A percentile compares a stretch with the other conserved stretches of the same genome.
phyloP scores from a whole-genome alignment of 805 yeast genomes.

The Jamesozyma rosinii region DNA sequence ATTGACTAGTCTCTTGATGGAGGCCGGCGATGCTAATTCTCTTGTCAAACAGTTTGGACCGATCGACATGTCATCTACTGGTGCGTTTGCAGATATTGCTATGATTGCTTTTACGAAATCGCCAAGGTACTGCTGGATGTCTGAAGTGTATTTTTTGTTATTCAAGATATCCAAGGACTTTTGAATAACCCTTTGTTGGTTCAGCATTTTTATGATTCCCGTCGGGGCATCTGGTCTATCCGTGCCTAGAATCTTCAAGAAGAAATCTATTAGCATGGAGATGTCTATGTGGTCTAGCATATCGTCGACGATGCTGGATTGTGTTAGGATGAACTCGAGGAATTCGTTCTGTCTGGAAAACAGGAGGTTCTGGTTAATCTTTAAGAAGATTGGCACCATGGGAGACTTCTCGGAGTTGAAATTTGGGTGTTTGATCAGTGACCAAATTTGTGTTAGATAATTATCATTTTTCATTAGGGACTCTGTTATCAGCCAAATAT shows the following conservation, averaged over 20 bases:
- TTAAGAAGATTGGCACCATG: conserved; percentile 71
- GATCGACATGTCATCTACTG: conserved; percentile 63
- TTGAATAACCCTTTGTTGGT: conserved; percentile 63
- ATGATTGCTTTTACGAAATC: conserved; percentile 88
- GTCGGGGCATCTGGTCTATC: conserved; percentile 83
- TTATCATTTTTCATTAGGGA: conserved; percentile 64
- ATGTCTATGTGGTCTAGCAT: conserved; percentile 68
- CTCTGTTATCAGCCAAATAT: conserved; percentile 85
- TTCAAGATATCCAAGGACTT: conserved; percentile 52
- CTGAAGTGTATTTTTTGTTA: conserved; percentile 46
- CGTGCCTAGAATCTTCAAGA: conserved; percentile 76
- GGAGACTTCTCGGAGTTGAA: conserved; percentile 55
- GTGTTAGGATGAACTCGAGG: conserved; percentile 16
- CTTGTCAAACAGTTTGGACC: conserved; percentile 90
- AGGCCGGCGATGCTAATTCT: conserved; percentile 65
- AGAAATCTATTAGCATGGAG: conserved; percentile 82
- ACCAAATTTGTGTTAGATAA: conserved; percentile 66
- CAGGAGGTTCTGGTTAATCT: conserved; percentile 74
- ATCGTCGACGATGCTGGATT: conserved; percentile 36
- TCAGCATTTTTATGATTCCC: conserved; percentile 68
- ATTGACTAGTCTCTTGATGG: conserved; percentile 51
- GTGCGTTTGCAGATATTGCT: conserved; percentile 83
- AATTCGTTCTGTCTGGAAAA: conserved; percentile 52
- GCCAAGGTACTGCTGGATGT: conserved; percentile 80
- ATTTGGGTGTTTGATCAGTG: conserved; percentile 48